These are phyloP conservation scores for Termitomyces bulborhizus DNA, from an alignment of 768 basidiomycete species.

Conservation along the genomic window DNA sequence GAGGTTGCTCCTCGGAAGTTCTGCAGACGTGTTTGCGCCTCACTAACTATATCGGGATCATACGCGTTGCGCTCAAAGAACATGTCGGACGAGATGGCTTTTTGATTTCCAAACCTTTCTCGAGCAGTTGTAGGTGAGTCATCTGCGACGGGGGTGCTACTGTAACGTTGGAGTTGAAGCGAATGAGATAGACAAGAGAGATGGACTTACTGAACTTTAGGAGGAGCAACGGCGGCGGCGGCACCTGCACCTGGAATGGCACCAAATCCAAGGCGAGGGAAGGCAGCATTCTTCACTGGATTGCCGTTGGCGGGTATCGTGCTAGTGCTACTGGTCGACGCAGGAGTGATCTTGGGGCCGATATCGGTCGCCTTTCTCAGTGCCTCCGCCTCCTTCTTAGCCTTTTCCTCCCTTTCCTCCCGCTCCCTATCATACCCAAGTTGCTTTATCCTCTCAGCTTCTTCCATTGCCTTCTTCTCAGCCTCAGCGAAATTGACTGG, in stretches of 20 bases:
- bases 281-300: conserved; percentile 29
- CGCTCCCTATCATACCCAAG: conserved; percentile 85
- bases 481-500: conserved; percentile 93
- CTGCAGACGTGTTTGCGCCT: conserved; percentile 78
- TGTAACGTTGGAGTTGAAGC: background rate
- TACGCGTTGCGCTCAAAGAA: conserved; percentile 90
- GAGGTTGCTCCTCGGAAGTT: conserved; percentile 88
- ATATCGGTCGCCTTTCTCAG: conserved; percentile 33
- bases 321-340: conserved; percentile 13
- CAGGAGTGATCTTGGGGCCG: conserved; percentile 24
- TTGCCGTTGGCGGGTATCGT: conserved; percentile 11
- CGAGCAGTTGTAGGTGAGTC: conserved; percentile 76
- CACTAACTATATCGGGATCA: conserved; percentile 61
- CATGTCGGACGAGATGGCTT: conserved; percentile 97
- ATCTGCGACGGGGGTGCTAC: conserved; percentile 29
- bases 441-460: conserved; percentile 88
- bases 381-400: conserved; percentile 54
- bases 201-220: conserved; percentile 8
- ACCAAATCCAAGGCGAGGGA: conserved; percentile 81
- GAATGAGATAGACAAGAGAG: background rate
- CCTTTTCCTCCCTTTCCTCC: conserved; percentile 80
- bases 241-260: conserved; percentile 63
- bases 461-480: conserved; percentile 83
- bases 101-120: conserved; percentile 88
- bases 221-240: conserved; percentile 38